phyloP scores from a whole-genome alignment of 2,329 filamentous ascomycete genomes.

The Aureobasidium subglaciale region DNA sequence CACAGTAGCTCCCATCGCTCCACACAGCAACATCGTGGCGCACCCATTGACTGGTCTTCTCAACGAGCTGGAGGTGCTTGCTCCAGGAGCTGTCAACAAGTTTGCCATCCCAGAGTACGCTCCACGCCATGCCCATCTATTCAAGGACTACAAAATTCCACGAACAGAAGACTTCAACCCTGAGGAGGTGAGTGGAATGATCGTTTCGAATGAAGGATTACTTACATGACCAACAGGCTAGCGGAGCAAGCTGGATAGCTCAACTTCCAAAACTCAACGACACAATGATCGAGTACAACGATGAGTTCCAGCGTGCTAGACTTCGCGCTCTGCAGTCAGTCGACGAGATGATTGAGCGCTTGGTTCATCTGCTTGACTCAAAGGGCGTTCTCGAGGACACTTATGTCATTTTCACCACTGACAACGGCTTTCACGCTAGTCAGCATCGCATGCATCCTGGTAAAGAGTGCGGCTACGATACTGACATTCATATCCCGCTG shows the following conservation, averaged over 20 bases:
- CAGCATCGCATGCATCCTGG: conserved; percentile 53
- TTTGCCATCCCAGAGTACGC: conserved; percentile 37
- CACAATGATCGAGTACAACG: conserved; percentile 40
- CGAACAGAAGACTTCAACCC: conserved; percentile 44
- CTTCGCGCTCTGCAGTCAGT: conserved; percentile 48
- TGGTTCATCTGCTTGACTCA: conserved; percentile 39
- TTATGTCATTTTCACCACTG: conserved; percentile 54
- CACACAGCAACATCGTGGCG: conserved; percentile 23
- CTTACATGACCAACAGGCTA: conserved; percentile 21
- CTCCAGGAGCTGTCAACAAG: conserved; percentile 7
- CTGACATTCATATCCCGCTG: conserved; percentile 54
- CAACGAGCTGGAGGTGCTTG: conserved; percentile 5
- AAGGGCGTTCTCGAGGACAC: conserved; percentile 37
- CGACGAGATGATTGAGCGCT: conserved; percentile 47
- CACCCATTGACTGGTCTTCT: neutral
- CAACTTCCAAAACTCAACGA: conserved; percentile 36
- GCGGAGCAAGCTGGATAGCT: conserved; percentile 44
- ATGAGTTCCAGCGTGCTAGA: conserved; percentile 46
- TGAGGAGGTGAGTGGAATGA: conserved; percentile 17
- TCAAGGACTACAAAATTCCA: conserved; percentile 48
- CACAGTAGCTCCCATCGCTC: conserved; percentile 26
- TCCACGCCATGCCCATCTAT: conserved; percentile 51
- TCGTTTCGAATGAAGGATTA: neutral
- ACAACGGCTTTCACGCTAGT: conserved; percentile 56
- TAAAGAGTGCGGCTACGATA: conserved; percentile 53